Evolutionary conservation across 2,329 filamentous ascomycete species (phyloP).

Genomic region (Apiospora sp.): DNA sequence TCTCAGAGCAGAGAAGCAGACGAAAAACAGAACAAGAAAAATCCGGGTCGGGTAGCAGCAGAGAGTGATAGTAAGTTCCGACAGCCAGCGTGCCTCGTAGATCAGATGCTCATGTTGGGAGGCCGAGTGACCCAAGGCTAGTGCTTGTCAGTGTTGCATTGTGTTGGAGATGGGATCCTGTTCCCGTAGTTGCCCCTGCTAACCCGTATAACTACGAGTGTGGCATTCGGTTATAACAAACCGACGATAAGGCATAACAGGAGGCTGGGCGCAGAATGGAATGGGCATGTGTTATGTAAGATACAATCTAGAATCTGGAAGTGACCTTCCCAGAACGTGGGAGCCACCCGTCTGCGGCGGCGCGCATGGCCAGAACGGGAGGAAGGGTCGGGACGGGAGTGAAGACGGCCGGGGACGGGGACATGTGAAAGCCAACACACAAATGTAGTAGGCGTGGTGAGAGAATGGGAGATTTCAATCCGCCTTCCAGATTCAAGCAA

Average conservation of each 20-base stretch:
- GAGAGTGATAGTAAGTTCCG: no score
- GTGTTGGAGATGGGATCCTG: constrained; percentile 1
- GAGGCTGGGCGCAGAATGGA: not conserved
- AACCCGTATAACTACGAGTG: not conserved
- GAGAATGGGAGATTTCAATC: not conserved
- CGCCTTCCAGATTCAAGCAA: not conserved
- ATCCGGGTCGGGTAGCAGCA: not conserved
- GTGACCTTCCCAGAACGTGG: constrained; percentile 15
- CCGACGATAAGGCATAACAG: not conserved
- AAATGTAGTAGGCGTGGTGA: not conserved
- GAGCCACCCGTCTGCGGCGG: not conserved
- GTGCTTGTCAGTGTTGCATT: constrained; percentile 12
- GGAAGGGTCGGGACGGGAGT: not conserved
- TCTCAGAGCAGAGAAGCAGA: not conserved
- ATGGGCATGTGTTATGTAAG: not conserved
- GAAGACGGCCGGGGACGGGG: not conserved
- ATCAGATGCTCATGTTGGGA: not conserved
- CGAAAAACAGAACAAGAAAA: not conserved
- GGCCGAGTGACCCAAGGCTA: not conserved
- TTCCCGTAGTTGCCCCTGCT: not conserved
- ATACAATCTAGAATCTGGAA: constrained; percentile 4
- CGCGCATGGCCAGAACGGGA: constrained; percentile 8
- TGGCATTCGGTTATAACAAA: not conserved
- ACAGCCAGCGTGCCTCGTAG: not conserved
- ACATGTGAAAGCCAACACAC: not conserved